Base-by-base conservation (phyloP, 2,329 filamentous ascomycete genomes). In the Hymenoscyphus infarciens region DNA sequence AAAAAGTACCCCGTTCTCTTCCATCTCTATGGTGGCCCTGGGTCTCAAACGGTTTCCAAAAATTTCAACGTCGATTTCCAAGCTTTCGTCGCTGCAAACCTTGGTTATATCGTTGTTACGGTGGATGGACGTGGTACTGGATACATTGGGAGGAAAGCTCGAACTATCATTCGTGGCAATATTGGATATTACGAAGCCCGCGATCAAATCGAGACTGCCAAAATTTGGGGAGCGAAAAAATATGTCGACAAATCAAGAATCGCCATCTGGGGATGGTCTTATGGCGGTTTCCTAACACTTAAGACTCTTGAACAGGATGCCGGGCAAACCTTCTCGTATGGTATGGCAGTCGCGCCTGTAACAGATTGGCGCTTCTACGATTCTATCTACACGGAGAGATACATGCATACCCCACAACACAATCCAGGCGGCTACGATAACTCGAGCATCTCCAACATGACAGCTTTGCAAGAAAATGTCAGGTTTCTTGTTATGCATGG, bases 241-340 rank as follows among this genome's bases (percentile, higher is more conserved):
- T 98, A 99, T 75, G 88, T 97, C 15, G 96, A 99, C 74, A 80
- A 84, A 29, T 82, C 86, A 6, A 86, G 90, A 61, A 85, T 99
- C 69, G 93, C 92, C 22, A 96, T 99, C 73, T 99, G 95, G 95
- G 95, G 95, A 56, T 99, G 95, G 95, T 96, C 91, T 66, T 99
- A 95, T 73, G 95, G 95, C 63, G 95, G 95, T 11, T 99, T 96
- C 80, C 90, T 91, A 81, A 91, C 95, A 5, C 83, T 99, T 71
- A 99, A 99, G 80, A 95, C 92, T 1, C 86, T 99, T 13, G 95
- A 99, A 80, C 84, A 86, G 65, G 95, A 99, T 74, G 94, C 86
- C 8, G 95, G 96, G 5, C 75, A 86, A 73, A 98, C 93, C 0
- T 99, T 97, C 79, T 88, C 88, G 67, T 99, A 99, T 75, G 96